phyloP scores from a whole-genome alignment of 2,329 filamentous ascomycete species.

The Trichophyton verrucosum region DNA sequence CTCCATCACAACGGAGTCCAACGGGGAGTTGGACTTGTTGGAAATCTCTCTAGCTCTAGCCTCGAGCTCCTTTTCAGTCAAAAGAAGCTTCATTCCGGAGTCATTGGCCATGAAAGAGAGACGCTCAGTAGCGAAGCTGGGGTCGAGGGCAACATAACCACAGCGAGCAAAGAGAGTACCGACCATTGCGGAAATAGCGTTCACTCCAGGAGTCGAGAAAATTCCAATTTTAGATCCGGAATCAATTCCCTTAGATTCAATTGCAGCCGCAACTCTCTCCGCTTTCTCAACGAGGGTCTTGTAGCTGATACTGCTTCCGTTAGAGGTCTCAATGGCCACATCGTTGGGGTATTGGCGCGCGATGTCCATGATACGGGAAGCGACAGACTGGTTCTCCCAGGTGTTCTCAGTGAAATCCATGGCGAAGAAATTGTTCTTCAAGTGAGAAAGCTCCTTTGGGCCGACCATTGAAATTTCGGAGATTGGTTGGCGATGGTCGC shows the following conservation, averaged over 20 bases:
- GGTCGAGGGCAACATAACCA: constrained; percentile 15
- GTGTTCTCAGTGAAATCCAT: constrained; percentile 10
- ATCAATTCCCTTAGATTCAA: constrained; percentile 6
- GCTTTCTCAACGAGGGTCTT: constrained; percentile 12
- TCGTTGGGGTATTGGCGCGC: constrained; percentile 12
- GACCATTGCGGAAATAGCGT: constrained; percentile 16
- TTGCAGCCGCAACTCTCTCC: constrained; percentile 10
- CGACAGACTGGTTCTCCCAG: constrained; percentile 14
- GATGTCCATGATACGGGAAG: constrained; percentile 10
- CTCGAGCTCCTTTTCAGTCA: constrained; percentile 9
- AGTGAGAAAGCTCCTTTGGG: constrained; percentile 15
- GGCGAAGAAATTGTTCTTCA: constrained; percentile 14
- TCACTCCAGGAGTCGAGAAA: constrained; percentile 15
- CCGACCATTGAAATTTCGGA: constrained; percentile 17
- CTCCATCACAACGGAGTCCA: neutral
- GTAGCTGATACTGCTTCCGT: constrained; percentile 15
- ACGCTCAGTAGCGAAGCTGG: constrained; percentile 16
- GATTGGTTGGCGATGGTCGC: constrained; percentile 18
- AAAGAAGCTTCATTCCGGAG: constrained; percentile 11
- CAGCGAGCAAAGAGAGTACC: constrained; percentile 9
- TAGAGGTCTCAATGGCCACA: constrained; percentile 15
- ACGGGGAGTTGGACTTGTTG: neutral
- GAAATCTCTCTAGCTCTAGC: constrained; percentile 9
- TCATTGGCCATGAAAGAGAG: constrained; percentile 15
- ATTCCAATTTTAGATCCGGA: constrained; percentile 13